These are phyloP conservation scores for Protomyces pachydermus DNA, from an alignment of 1,139 yeast species.

Conservation along the genomic window DNA sequence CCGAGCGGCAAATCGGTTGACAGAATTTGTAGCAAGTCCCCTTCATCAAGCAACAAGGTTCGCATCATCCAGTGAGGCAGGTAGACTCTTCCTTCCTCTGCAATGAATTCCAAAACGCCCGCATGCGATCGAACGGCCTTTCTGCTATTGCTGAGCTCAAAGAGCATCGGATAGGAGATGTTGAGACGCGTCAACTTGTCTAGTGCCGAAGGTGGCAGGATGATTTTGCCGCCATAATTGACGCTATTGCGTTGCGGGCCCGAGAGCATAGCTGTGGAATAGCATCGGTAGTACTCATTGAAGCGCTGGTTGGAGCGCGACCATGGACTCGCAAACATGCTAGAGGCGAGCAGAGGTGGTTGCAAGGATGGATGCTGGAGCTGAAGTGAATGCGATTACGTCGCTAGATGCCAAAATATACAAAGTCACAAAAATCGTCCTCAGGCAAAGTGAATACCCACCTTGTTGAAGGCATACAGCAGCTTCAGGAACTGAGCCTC, in stretches of 20 bases:
- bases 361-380: neutral
- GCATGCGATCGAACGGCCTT: conserved; percentile 64
- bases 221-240: conserved; percentile 85
- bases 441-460: conserved; percentile 91
- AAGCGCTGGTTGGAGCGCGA: conserved; percentile 41
- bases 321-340: conserved; percentile 9
- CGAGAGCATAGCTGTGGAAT: conserved; percentile 88
- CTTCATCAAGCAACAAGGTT: conserved; percentile 67
- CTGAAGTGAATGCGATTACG: neutral
- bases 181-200: conserved; percentile 68
- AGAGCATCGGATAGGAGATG: conserved; percentile 93
- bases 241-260: conserved; percentile 72
- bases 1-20: conserved; percentile 82
- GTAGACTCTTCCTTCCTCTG: conserved; percentile 95
- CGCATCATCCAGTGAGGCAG: conserved; percentile 97
- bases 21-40: conserved; percentile 65
- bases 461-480: conserved; percentile 91
- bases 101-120: conserved; percentile 93
- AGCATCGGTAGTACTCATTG: conserved; percentile 85
- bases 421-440: neutral
- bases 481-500: conserved; percentile 87
- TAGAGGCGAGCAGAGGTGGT: neutral
- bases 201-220: conserved; percentile 87
- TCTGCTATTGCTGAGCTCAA: conserved; percentile 56
- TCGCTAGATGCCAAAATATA: neutral